These are phyloP conservation scores for Trichomonascaceae sp. DNA, from an alignment of 1,139 yeast genomes.

Conservation along the genomic window DNA sequence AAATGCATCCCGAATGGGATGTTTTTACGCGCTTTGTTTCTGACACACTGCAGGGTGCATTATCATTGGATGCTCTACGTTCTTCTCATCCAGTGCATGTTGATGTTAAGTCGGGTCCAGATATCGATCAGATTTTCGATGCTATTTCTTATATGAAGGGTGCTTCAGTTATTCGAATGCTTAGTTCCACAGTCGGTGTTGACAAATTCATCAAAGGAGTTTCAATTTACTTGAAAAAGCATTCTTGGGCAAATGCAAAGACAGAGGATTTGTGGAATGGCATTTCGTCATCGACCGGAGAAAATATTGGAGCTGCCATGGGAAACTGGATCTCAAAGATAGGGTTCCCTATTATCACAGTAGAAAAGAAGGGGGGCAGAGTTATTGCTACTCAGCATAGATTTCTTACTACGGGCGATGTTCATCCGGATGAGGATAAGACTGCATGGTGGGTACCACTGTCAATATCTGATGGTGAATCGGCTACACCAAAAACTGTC, in stretches of 20 bases:
- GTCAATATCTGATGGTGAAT: slow-evolving; percentile 40
- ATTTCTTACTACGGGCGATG: slow-evolving; percentile 75
- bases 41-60: slow-evolving; percentile 63
- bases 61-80: slow-evolving; percentile 66
- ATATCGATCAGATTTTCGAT: slow-evolving; percentile 82
- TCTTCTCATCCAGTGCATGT: slow-evolving; percentile 85
- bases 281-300: slow-evolving; percentile 63
- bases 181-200: slow-evolving; percentile 68
- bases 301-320: slow-evolving; percentile 69
- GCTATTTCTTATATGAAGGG: slow-evolving; percentile 82
- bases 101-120: slow-evolving; percentile 73
- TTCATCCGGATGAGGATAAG: slow-evolving; percentile 61
- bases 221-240: slow-evolving; percentile 60
- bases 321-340: slow-evolving; percentile 75
- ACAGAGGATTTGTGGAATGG: slow-evolving; percentile 80
- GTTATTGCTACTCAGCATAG: slow-evolving; percentile 63
- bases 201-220: slow-evolving; percentile 75
- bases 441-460: slow-evolving; percentile 79
- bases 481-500: slow-evolving; percentile 12
- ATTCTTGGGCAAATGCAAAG: slow-evolving; percentile 70
- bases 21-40: slow-evolving; percentile 71
- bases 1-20: slow-evolving; percentile 80
- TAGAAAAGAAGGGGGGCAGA: slow-evolving; percentile 44
- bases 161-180: slow-evolving; percentile 71
- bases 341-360: slow-evolving; percentile 78